Conservation (phyloP, 176 grass and related monocot species). For the Paspalum notatum region DNA sequence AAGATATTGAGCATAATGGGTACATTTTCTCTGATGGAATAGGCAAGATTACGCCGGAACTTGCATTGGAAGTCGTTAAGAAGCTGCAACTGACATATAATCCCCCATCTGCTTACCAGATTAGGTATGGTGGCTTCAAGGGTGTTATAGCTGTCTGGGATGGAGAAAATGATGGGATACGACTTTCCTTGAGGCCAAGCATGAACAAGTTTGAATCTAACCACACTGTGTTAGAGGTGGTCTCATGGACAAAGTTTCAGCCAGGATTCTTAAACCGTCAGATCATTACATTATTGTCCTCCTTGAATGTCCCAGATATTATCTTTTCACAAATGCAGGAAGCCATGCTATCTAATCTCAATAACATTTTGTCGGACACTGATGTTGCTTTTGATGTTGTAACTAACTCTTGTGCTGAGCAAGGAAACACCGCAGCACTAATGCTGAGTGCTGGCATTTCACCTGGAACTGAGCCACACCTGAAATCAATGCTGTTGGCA, state of each 20-base stretch:
- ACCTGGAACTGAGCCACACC: constrained; percentile 78
- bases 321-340: constrained; percentile 75
- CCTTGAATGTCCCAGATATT: constrained; percentile 61
- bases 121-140: constrained; percentile 85
- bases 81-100: constrained; percentile 56
- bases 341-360: constrained; percentile 67
- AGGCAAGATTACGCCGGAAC: constrained; percentile 71
- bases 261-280: constrained; percentile 90
- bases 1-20: constrained; percentile 57
- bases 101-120: constrained; percentile 91
- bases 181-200: constrained; percentile 69
- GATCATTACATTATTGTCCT: constrained; percentile 80
- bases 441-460: constrained; percentile 85
- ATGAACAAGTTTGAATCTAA: constrained; percentile 85
- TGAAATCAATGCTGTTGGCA: constrained; percentile 73
- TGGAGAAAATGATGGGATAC: constrained; percentile 49
- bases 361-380: constrained; percentile 60
- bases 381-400: constrained; percentile 77
- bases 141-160: constrained; percentile 82
- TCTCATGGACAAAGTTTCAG: constrained; percentile 85
- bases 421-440: constrained; percentile 68
- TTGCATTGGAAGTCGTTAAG: constrained; percentile 75
- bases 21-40: constrained; percentile 93
- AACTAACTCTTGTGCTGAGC: constrained; percentile 75
- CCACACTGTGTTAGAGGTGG: constrained; percentile 74